Conservation (phyloP, 2,329 filamentous ascomycete species). For the Xylariales sp. region DNA sequence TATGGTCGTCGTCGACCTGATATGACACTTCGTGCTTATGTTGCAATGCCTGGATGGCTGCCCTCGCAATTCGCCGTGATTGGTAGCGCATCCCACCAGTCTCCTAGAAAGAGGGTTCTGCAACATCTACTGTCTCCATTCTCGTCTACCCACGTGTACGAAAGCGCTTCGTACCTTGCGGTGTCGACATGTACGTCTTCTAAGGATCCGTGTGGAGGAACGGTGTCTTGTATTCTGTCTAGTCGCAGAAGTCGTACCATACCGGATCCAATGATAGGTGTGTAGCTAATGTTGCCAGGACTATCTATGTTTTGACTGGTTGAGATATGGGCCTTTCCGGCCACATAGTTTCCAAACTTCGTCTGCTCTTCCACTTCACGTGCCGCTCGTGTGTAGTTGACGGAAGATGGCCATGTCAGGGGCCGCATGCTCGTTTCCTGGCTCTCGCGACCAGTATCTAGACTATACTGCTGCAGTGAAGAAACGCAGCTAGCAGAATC, state of each 20-base stretch:
- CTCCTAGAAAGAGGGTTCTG: background rate
- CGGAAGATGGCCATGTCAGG: background rate
- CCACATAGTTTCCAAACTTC: background rate
- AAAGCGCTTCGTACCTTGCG: background rate
- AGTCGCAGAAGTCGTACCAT: background rate
- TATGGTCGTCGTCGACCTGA: background rate
- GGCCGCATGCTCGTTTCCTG: background rate
- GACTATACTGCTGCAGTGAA: background rate
- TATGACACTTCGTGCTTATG: background rate
- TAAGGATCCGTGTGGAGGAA: background rate
- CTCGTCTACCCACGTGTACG: background rate
- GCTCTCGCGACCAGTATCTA: background rate
- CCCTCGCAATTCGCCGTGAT: background rate
- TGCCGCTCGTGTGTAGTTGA: background rate
- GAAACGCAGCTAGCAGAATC: background rate
- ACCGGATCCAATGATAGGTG: background rate
- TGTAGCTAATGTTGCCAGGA: background rate
- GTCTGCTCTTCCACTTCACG: background rate
- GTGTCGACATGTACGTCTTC: background rate
- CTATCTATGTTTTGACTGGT: background rate
- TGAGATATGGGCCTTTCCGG: background rate
- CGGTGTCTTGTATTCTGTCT: background rate
- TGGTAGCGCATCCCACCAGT: background rate
- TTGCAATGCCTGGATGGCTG: background rate
- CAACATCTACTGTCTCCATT: background rate